Evolutionary conservation across 305 asterid genomes (phyloP).

Genomic region (Solanum chacoense): DNA sequence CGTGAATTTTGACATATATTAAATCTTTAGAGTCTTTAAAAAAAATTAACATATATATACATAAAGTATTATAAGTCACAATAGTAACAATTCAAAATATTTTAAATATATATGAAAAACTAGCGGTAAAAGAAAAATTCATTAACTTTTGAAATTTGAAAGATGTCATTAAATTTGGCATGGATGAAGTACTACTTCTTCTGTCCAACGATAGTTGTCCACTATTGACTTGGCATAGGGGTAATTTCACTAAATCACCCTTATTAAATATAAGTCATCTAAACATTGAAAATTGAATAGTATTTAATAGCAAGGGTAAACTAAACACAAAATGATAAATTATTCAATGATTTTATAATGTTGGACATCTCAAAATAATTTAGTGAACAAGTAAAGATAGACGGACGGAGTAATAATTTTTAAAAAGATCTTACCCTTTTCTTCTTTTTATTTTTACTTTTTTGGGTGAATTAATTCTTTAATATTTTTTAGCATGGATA

Average conservation of each 20-base stretch:
- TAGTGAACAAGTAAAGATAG: no score
- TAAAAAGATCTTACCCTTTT: background rate
- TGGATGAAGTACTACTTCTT: background rate
- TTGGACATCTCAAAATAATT: no score
- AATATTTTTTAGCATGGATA: background rate
- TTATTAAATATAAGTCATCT: background rate
- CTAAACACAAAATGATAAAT: no score
- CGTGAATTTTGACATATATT: background rate
- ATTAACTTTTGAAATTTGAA: background rate
- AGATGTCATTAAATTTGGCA: background rate
- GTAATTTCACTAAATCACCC: background rate
- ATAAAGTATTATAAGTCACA: background rate
- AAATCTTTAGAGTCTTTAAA: background rate
- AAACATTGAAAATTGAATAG: no score
- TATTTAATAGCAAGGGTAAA: background rate
- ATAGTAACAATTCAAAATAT: background rate
- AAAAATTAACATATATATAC: background rate
- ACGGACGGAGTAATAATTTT: background rate
- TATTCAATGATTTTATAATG: no score
- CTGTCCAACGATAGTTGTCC: no score
- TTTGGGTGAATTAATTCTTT: background rate
- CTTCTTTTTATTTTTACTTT: background rate
- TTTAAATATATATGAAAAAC: background rate
- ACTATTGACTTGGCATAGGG: no score
- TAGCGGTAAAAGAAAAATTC: background rate